Evolutionary conservation across 345 rosid species (phyloP).

Genomic region (Lenwebbia sp.): DNA sequence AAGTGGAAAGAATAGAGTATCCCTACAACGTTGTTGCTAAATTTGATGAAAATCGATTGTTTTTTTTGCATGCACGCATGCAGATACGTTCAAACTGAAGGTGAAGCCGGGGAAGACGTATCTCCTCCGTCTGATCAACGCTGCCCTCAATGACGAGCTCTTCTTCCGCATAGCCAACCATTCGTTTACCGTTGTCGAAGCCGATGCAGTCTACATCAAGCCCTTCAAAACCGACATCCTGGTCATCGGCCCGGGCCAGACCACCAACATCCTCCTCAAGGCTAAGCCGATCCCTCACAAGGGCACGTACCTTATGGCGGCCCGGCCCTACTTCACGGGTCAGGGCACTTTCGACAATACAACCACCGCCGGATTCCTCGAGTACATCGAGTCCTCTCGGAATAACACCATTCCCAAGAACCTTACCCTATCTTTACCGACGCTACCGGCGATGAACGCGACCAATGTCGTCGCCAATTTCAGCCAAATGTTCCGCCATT

Average conservation of each 20-base stretch:
- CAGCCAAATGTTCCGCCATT: constrained; percentile 34
- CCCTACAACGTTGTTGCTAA: not conserved
- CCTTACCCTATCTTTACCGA: constrained; percentile 21
- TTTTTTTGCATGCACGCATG: not conserved
- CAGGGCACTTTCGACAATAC: constrained; percentile 57
- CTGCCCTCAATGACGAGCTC: constrained; percentile 67
- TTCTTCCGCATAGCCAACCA: constrained; percentile 77
- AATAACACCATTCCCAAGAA: not conserved
- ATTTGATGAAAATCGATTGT: not conserved
- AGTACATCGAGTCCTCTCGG: constrained; percentile 16
- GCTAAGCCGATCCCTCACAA: constrained; percentile 41
- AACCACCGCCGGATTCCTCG: constrained; percentile 56
- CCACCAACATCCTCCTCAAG: constrained; percentile 57
- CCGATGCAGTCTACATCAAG: constrained; percentile 66
- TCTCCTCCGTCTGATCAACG: constrained; percentile 60
- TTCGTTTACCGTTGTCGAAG: constrained; percentile 53
- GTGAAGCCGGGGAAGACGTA: constrained; percentile 68
- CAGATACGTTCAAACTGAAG: constrained; percentile 54
- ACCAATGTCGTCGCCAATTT: constrained; percentile 39
- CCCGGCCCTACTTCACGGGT: constrained; percentile 63
- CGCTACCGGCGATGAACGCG: constrained; percentile 48
- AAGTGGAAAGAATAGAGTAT: not conserved
- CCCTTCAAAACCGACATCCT: constrained; percentile 47
- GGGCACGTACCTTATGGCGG: constrained; percentile 51
- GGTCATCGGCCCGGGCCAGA: constrained; percentile 56